Conservation (phyloP, 352 stramenopile genomes). For the Phytopythium cucurbitacearum region DNA sequence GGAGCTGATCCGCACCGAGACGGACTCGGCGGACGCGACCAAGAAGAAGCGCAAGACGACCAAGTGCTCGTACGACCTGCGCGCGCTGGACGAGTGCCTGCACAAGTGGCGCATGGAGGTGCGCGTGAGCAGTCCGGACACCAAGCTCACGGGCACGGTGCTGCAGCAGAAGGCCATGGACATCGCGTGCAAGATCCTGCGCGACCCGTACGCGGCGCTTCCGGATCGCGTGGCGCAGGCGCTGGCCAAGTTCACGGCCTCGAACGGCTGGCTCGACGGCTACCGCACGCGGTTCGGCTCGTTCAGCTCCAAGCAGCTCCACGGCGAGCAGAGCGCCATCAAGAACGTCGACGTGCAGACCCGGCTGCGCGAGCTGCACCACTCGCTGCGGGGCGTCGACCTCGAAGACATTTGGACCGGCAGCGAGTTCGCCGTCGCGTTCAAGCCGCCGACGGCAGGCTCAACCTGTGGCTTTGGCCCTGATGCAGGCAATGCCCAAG, state of each 20-base stretch:
- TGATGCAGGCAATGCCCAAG: too few species aligned
- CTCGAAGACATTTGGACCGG: conserved; percentile 79
- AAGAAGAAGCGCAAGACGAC: conserved; percentile 88
- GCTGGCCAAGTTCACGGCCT: conserved; percentile 71
- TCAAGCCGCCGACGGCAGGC: conserved; percentile 25
- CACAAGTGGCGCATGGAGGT: conserved; percentile 88
- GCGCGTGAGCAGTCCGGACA: conserved; percentile 73
- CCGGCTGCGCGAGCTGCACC: conserved; percentile 75
- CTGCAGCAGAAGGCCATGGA: conserved; percentile 85
- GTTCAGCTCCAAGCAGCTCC: conserved; percentile 72
- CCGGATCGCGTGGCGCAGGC: conserved; percentile 73
- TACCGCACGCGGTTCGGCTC: conserved; percentile 80
- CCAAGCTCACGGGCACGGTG: conserved; percentile 73
- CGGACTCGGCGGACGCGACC: conserved; percentile 76
- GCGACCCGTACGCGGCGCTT: conserved; percentile 64
- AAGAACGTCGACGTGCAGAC: conserved; percentile 86
- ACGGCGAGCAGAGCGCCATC: conserved; percentile 51
- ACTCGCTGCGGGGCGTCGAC: conserved; percentile 52
- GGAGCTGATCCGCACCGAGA: conserved; percentile 77
- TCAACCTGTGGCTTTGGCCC: too few species aligned
- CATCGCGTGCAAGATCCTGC: conserved; percentile 65
- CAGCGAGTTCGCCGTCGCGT: conserved; percentile 68
- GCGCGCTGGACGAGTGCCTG: conserved; percentile 75
- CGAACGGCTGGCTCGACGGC: conserved; percentile 84
- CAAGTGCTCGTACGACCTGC: conserved; percentile 80